Base-by-base conservation (phyloP, 2,329 filamentous ascomycete genomes). In the Aspergillus hortae region DNA sequence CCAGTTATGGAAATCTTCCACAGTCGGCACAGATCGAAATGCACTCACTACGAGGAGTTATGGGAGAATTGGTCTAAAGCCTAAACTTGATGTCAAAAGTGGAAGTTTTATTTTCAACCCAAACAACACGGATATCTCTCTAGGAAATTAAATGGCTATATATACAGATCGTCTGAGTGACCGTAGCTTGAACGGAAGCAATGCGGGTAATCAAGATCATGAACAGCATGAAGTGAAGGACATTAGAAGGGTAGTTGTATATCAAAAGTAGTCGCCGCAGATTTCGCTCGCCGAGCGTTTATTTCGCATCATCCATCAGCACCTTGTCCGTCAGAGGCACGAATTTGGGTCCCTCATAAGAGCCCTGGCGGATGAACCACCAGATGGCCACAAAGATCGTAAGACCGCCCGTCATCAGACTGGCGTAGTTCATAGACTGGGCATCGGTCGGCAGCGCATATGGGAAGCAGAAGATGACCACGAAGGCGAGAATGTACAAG, bases 391-490 rank as follows among this genome's bases (percentile, higher is more conserved):
- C 70, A 36, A 82, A 72, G 10, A 80, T 67, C 0, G 77, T 79
- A 54, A 81, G 65, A 1, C 78, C 80, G 11, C 77, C 79, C 1
- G 76, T 77, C 56, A 82, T 77, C 42, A 82, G 60, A 57, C 71
- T 77, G 11, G 74, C 72, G 60, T 82, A 82, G 58, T 82, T 83
- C 80, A 83, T 82, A 3, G 66, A 72, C 30, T 65, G 62, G 2
- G 75, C 74, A 51, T 72, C 64, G 5, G 76, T 73, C 10, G 77
- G 75, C 46, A 80, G 57, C 1, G 68, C 63, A 54, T 74, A 80
- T 0, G 80, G 81, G 70, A 85, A 84, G 61, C 80, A 83, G 67
- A 80, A 85, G 52, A 85, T 78, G n/a, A 82, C 70, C 48, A 80
- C 73, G 57, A 84, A 84, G 17, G 81, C 68, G 1, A 75, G 61